Conservation (phyloP, 2,329 filamentous ascomycete species). For the Phyllosticta citribraziliensis region DNA sequence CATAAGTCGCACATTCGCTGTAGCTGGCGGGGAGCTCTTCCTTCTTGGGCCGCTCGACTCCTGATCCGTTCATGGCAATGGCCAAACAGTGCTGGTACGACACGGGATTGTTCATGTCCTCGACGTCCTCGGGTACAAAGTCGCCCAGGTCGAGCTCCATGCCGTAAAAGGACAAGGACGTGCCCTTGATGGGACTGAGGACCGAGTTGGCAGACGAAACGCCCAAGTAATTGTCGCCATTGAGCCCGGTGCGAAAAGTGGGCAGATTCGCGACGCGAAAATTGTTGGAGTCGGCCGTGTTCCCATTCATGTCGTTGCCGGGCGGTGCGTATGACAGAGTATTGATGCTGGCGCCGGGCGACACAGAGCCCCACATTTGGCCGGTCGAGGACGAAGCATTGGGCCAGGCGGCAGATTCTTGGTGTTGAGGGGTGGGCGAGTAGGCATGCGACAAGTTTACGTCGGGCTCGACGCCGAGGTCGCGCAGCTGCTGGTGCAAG, state of each 20-base stretch:
- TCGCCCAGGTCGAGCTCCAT: slow-evolving; percentile 70
- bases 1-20: slow-evolving; percentile 36
- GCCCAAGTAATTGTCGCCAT: slow-evolving; percentile 57
- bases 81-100: slow-evolving; percentile 62
- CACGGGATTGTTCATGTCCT: slow-evolving; percentile 47
- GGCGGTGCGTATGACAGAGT: slow-evolving; percentile 14
- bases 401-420: slow-evolving; percentile 15
- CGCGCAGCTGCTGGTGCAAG: slow-evolving; percentile 55
- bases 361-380: slow-evolving; percentile 18
- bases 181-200: slow-evolving; percentile 65
- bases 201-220: slow-evolving; percentile 53
- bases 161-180: slow-evolving; percentile 66
- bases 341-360: slow-evolving; percentile 17
- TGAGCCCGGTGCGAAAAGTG: slow-evolving; percentile 36
- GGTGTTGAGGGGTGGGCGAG: slow-evolving; percentile 11
- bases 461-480: slow-evolving; percentile 52
- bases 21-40: slow-evolving; percentile 9
- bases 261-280: slow-evolving; percentile 26
- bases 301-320: slow-evolving; percentile 9
- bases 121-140: slow-evolving; percentile 58
- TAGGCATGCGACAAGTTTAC: slow-evolving; percentile 24
- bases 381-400: slow-evolving; percentile 1
- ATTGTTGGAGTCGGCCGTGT: slow-evolving; percentile 14
- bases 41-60: slow-evolving; percentile 2
- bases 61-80: slow-evolving; percentile 43